Base-by-base conservation (phyloP, 805 yeast genomes). In the Yamadazyma sp. region DNA sequence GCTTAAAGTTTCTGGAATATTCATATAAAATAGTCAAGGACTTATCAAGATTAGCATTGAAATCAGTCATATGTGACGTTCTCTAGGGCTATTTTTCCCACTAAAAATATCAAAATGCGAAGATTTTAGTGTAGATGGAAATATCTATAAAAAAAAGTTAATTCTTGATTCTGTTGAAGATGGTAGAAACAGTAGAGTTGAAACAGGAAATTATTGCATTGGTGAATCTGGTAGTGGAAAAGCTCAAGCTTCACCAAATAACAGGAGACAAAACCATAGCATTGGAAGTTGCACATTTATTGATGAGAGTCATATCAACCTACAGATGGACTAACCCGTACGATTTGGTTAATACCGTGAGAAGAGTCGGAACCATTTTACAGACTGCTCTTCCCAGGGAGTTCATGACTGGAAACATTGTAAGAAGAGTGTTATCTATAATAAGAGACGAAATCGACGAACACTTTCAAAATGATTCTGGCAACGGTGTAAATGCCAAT, bases 331-430 rank as follows among this genome's bases (percentile, higher is more conserved):
- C 77, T 34, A 77, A 78, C 41, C 77, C 87, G 8, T 81, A 77
- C 42, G 88, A 85, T 44, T 70, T 91, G 45, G 81, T 91, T 18
- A 62, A 61, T 12, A 78, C 84, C 41, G 78, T 91, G 48, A 78
- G 95, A 50, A 69, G 71, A 38, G 77, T 90, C 13, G 99, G 98
- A 6, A 67, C 67, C 26, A 64, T 74, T 21, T 64, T 93, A 32
- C 78, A 78, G 25, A 76, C 73, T 16, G 95, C 97, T 3, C 93
- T 86, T 54, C 97, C 98, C 6, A 75, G 87, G 46, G 95, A 90
- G 51, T 81, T 89, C 49, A 77, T 89, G 3, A 78, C 90, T 38
- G 98, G 98, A 7, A 93, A 93, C 58, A 82, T 93, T 25, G 84
- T 91, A 12, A 77, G 98, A 57, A 75, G 99, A 55, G 90, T 91